Evolutionary conservation across 164 flowering plant genomes (phyloP), one percentile per base, ranked within the genome.

Genomic region (Tinospora cordifolia): DNA sequence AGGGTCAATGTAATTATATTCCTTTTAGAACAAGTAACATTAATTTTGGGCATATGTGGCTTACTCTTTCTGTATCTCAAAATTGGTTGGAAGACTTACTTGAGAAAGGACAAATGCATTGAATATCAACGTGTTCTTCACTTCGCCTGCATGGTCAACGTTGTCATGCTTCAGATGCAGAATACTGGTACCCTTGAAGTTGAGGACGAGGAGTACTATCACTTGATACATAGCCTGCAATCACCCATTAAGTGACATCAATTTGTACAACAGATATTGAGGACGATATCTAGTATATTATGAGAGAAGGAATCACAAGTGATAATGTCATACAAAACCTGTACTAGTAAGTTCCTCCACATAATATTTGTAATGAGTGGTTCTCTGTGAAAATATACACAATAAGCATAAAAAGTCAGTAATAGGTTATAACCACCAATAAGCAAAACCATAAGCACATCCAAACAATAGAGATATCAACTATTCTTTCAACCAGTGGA

Each of bases 321-420:
- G 2, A 26, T 67, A 30, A 68, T 0, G 41, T 0, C 17, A 21
- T 0, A 51, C 17, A 54, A 54, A 75, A 90, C 98, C 95, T 94
- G 98, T 21, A 90, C 76, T 70, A 92, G 44, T 76, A 94, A 73
- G 78, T 94, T 94, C 78, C 99, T 85, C 99, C 99, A 94, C 98
- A 92, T 94, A 75, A 90, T 85, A 78, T 92, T 94, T 58, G 99
- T 89, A 54, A 94, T 84, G 2, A 94, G 91, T 69, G 98, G 97
- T 72, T 89, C 98, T 81, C 99, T 94, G 80, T 54, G 54, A 75
- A 76, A 60, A 40, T 25, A 54, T 7, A 39, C 13, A 59, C n/a
- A 72, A 25, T 58, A 27, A 19, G 25, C 49, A 58, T 39, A 19
- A 24, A 4, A 17, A 30, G 2, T 8, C 24, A n/a, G n/a, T n/a